Conservation (phyloP, 129 eudicot species). For the Centella asiatica region DNA sequence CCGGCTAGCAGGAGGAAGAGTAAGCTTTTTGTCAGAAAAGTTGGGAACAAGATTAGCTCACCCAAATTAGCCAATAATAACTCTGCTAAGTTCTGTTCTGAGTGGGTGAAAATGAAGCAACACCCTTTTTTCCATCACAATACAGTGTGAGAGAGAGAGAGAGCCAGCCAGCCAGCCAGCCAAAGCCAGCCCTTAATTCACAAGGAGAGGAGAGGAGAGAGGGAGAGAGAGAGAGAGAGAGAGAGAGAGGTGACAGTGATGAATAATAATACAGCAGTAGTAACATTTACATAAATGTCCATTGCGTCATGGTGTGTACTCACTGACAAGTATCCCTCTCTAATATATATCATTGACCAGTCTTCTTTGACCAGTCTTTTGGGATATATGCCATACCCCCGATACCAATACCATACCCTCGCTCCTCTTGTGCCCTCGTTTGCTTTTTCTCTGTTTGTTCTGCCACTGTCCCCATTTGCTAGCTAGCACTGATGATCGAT, state of each 20-base stretch:
- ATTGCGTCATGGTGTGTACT: constrained; percentile 4
- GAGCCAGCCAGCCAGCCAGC: too few relatives aligned
- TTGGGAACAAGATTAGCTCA: background rate
- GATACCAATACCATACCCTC: constrained; percentile 4
- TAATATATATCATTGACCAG: constrained; percentile 28
- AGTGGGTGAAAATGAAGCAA: constrained; percentile 17
- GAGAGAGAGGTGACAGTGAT: constrained; percentile 20
- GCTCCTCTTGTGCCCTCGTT: background rate
- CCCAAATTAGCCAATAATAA: constrained; percentile 19
- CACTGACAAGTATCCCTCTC: constrained; percentile 1
- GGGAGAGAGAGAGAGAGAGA: background rate
- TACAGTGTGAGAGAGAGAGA: constrained; percentile 1
- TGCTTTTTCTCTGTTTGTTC: background rate
- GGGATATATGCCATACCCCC: constrained; percentile 5
- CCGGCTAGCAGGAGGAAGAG: background rate
- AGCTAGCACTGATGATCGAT: too few relatives aligned
- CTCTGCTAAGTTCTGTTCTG: constrained; percentile 11
- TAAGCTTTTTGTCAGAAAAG: constrained; percentile 15
- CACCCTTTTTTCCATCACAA: constrained; percentile 1
- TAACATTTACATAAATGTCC: constrained; percentile 18
- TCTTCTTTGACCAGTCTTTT: constrained; percentile 31
- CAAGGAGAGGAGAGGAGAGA: background rate
- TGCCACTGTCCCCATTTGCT: background rate
- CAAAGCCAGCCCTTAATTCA: too few relatives aligned
- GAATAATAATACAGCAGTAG: constrained; percentile 37